These are phyloP conservation scores for Melanogaster broomeanus DNA, from an alignment of 768 basidiomycete species.

Conservation along the genomic window DNA sequence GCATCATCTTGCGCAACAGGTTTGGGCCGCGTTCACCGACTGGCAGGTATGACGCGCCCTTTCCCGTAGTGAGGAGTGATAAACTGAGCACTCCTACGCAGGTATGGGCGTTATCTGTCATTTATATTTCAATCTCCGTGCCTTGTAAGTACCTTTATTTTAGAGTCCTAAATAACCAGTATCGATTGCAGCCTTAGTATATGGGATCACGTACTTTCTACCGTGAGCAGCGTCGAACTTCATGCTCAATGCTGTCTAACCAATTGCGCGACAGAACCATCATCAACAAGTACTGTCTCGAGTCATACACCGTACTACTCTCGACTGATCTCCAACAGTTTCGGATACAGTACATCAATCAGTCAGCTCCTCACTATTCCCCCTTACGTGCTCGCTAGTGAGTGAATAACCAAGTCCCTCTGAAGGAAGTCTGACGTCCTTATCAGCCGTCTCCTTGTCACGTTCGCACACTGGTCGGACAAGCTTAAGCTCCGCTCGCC, in stretches of 20 bases:
- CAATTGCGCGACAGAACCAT: constrained; percentile 46
- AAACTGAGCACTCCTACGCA: not conserved
- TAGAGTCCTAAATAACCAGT: not conserved
- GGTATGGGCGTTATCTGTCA: constrained; percentile 24
- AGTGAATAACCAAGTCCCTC: constrained; percentile 14
- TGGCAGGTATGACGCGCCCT: constrained; percentile 52
- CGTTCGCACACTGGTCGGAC: constrained; percentile 62
- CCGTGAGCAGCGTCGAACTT: constrained; percentile 46
- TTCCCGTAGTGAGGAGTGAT: not conserved
- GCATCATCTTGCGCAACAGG: constrained; percentile 52
- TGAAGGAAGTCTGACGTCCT: not conserved
- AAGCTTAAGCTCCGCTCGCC: constrained; percentile 52
- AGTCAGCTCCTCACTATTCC: constrained; percentile 71
- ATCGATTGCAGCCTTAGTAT: constrained; percentile 41
- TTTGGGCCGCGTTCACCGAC: constrained; percentile 55
- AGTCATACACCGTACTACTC: not conserved
- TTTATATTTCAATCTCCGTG: constrained; percentile 58
- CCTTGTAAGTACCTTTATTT: constrained; percentile 54
- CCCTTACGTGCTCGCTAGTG: constrained; percentile 65
- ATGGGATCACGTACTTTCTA: constrained; percentile 70
- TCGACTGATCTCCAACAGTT: constrained; percentile 37
- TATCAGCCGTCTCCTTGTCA: constrained; percentile 51
- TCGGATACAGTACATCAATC: constrained; percentile 56
- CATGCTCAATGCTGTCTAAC: not conserved
- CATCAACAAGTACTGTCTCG: constrained; percentile 44